Evolutionary conservation across 2,329 filamentous ascomycete genomes (phyloP).

Genomic region (Gnomoniopsis sp.): DNA sequence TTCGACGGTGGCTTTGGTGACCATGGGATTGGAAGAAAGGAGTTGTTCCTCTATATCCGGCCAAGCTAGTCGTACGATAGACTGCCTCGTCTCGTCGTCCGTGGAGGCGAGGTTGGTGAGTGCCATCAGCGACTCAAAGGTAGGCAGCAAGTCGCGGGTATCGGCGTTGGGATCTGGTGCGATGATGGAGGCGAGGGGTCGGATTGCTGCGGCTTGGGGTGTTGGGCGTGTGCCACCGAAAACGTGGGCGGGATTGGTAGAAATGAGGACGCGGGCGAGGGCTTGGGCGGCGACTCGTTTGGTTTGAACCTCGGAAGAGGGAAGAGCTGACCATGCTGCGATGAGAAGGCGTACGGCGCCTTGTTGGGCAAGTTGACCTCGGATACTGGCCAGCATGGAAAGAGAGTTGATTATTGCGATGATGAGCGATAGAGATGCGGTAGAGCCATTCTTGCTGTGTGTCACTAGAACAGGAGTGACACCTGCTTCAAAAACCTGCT

Average conservation of each 20-base stretch:
- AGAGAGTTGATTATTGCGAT: slow-evolving; percentile 76
- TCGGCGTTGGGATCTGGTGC: slow-evolving; percentile 59
- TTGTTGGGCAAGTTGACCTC: slow-evolving; percentile 83
- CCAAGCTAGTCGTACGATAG: slow-evolving; percentile 74
- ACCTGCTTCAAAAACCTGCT: slow-evolving; percentile 73
- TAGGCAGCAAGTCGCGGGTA: slow-evolving; percentile 75
- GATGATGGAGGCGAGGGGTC: slow-evolving; percentile 75
- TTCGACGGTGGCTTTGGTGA: slow-evolving; percentile 82
- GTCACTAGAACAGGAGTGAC: slow-evolving; percentile 74
- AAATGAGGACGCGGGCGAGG: slow-evolving; percentile 81
- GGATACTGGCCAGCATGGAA: slow-evolving; percentile 67
- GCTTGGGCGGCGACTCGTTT: slow-evolving; percentile 70
- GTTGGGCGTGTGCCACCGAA: slow-evolving; percentile 76
- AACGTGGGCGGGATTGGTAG: slow-evolving; percentile 77
- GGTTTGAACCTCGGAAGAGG: slow-evolving; percentile 43
- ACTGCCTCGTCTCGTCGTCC: slow-evolving; percentile 61
- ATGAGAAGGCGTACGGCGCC: slow-evolving; percentile 87
- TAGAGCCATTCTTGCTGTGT: slow-evolving; percentile 69
- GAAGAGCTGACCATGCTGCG: slow-evolving; percentile 61
- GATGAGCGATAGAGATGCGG: slow-evolving; percentile 67
- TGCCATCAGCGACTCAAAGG: slow-evolving; percentile 87
- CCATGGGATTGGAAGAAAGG: slow-evolving; percentile 68
- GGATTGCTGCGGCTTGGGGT: slow-evolving; percentile 75
- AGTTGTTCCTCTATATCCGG: slow-evolving; percentile 77
- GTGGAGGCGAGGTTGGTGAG: slow-evolving; percentile 90